Base-by-base conservation (phyloP, 345 rosid species). In the Bruguiera parviflora region DNA sequence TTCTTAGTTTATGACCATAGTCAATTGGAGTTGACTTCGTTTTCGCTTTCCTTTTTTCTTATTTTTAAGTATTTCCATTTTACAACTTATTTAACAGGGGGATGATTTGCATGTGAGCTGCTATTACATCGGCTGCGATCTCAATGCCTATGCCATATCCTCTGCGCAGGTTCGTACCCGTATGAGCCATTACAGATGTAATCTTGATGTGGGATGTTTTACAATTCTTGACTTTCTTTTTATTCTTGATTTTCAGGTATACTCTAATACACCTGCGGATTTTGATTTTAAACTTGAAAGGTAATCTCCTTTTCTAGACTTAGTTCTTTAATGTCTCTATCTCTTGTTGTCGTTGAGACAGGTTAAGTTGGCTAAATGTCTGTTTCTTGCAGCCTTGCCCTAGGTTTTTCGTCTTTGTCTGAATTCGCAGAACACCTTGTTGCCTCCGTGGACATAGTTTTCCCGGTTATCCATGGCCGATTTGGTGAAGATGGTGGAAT, bases 401-500 rank as follows among this genome's bases (percentile, higher is more conserved):
- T 78, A 67, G 84, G 86, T 60, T 94, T 91, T 75, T 70, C 73
- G 57, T 91, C 98, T 8, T 77, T 89, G 53, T 78, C 89, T 68
- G 90, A 84, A 76, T 86, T 94, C 67, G 89, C 88, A 1, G 93
- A 83, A 51, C 96, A 94, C 73, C 87, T 94, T 74, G 87, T 88
- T 69, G 85, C 78, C 16, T 79, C 91, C 32, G 96, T 89, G 74
- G 98, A 94, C 80, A 88, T 89, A 70, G 93, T 91, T 11, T 91
- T 94, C 79, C 98, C 98, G 25, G 96, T 86, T 20, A 91, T 89
- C 75, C 98, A 94, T 60, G 98, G 98, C 74, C 86, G 70, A 52
- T 94, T 83, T 76, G 98, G 98, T 60, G 98, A 94, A 91, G 98
- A 91, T 76, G 97, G 98, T 51, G 92, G 96, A 68, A 88, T 94